Base-by-base conservation (phyloP, 2,329 filamentous ascomycete species). In the Penicillium sp. region DNA sequence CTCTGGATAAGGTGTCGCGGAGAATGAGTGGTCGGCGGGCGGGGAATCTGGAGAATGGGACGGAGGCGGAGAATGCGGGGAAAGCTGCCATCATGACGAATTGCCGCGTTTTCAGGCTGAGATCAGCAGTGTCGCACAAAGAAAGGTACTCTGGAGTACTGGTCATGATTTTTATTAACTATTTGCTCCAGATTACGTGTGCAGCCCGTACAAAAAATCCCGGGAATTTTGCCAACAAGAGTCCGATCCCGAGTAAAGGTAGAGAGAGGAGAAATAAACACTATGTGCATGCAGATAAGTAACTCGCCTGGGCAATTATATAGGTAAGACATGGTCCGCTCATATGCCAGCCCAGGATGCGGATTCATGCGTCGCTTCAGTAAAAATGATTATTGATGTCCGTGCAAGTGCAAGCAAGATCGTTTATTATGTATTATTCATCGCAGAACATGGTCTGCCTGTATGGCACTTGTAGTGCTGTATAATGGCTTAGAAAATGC, bases 401-500 rank as follows among this genome's bases (percentile, higher is more conserved):
- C 49, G 44, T 60, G 51, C 41, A 55, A 48, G 58, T 60, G 44
- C 51, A 59, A 50, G 23, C 35, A 50, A 58, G 51, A 38, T 51
- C 46, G 35, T 54, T 53, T 60, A 60, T 60, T 60, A 60, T 54
- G 58, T 55, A 60, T 60, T 60, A 60, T 26, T 44, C 49, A n/a
- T 47, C 9, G 57, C 57, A 45, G 50, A 57, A 47, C 26, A 46
- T 29, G n/a, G 44, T 60, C 58, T 30, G 58, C 51, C 38, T 48
- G 57, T 59, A 48, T 59, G 29, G 46, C 38, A 50, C 19, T 19
- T 47, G 48, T 41, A 41, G 21, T 47, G 30, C n/a, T 26, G 50
- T 15, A 19, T 41, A 8, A 44, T 49, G n/a, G 30, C 31, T 21
- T 62, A 62, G 30, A 62, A 62, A n/a, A 62, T 62, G 38, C 60